phyloP scores from a whole-genome alignment of 23 red algal species.

The Gracilaria gracilis region DNA sequence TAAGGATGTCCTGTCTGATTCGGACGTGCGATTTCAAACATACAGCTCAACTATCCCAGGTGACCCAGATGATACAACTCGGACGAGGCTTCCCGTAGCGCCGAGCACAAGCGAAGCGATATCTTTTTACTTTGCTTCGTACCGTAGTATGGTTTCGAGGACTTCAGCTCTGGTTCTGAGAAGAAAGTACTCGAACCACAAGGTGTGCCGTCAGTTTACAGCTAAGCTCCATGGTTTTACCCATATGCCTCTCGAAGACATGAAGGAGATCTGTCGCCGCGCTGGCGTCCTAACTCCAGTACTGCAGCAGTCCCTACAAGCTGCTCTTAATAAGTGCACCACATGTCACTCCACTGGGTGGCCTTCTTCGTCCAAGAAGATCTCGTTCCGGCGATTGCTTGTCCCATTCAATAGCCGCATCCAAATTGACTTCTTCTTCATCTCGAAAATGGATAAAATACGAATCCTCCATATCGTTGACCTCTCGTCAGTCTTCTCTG shows the following conservation, averaged over 20 bases:
- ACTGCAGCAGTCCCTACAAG: neutral
- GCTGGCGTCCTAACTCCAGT: constrained; percentile 2
- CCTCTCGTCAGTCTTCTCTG: neutral
- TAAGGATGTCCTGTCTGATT: neutral
- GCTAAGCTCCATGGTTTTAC: constrained; percentile 42
- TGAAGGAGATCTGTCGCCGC: neutral
- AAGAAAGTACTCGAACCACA: neutral
- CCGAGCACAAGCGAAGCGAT: neutral
- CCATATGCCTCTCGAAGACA: constrained; percentile 20
- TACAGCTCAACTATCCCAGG: constrained; percentile 1
- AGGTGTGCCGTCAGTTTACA: neutral
- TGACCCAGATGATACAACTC: neutral
- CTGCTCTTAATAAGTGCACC: neutral
- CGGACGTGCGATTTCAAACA: neutral
- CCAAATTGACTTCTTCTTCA: constrained; percentile 50
- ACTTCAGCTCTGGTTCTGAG: neutral
- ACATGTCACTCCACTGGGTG: constrained; percentile 16
- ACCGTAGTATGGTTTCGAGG: neutral
- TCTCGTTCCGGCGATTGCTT: constrained; percentile 31
- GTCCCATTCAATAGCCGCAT: constrained; percentile 39
- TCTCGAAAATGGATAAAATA: constrained; percentile 5
- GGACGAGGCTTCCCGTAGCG: constrained; percentile 6
- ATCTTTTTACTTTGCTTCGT: neutral
- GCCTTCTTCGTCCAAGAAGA: neutral
- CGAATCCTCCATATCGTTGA: constrained; percentile 45